These are phyloP conservation scores for Papiliotrema flavescens DNA, from an alignment of 1,284 basidiomycete genomes.

Conservation along the genomic window DNA sequence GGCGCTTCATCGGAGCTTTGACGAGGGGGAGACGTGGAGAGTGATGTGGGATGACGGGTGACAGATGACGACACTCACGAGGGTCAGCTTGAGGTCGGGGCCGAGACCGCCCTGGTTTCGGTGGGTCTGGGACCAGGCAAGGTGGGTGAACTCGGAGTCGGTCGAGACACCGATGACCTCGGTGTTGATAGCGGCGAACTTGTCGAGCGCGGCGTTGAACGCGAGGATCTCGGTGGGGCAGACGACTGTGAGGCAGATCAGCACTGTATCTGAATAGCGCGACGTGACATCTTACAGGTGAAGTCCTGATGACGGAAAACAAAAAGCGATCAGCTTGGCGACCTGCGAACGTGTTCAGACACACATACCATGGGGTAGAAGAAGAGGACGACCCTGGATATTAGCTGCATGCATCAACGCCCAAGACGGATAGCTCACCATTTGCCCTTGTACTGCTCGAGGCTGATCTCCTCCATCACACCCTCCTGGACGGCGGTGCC, in stretches of 20 bases:
- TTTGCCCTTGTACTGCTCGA: conserved; percentile 71
- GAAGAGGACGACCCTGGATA: conserved; percentile 64
- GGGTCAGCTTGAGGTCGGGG: conserved; percentile 63
- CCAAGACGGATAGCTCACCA: conserved; percentile 55
- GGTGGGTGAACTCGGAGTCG: conserved; percentile 82
- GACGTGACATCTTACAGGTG: conserved; percentile 14
- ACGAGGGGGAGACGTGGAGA: background rate
- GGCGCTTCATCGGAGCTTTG: too few species aligned
- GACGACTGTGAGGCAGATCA: conserved; percentile 53
- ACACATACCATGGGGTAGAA: conserved; percentile 71
- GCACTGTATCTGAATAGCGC: background rate
- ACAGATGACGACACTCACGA: conserved; percentile 17
- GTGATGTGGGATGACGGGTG: background rate
- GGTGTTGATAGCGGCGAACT: conserved; percentile 69
- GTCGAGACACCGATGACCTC: conserved; percentile 74
- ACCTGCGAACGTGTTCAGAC: background rate
- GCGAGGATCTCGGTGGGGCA: conserved; percentile 91
- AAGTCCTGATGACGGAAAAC: conserved; percentile 26
- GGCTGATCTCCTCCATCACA: conserved; percentile 68
- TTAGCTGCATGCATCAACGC: background rate
- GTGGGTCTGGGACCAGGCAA: conserved; percentile 76
- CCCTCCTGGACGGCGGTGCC: conserved; percentile 71
- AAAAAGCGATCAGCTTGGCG: background rate
- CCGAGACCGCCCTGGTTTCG: conserved; percentile 82
- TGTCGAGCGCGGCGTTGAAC: conserved; percentile 76